Conservation (phyloP, 352 stramenopile genomes). For the Globisporangium parvum region DNA sequence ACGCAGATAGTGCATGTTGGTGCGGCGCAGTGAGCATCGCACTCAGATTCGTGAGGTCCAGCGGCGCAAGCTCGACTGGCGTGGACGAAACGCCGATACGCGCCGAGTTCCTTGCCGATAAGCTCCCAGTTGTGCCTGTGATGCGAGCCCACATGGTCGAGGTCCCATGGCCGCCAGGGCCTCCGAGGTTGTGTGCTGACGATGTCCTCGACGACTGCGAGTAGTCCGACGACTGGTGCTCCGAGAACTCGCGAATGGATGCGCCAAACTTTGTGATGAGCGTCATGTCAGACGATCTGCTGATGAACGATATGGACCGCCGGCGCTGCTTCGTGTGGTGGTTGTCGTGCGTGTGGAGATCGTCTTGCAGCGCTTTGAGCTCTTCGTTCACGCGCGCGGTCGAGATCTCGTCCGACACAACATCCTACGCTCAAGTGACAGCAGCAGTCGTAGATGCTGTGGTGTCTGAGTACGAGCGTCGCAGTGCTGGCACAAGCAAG, state of each 20-base stretch:
- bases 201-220: conserved; percentile 10
- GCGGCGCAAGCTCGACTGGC: conserved; percentile 1
- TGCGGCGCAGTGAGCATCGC: background rate
- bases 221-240: conserved; percentile 4
- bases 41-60: conserved; percentile 11
- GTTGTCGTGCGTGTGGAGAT: background rate
- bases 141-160: conserved; percentile 12
- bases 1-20: background rate
- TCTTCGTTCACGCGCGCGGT: conserved; percentile 13
- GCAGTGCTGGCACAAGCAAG: too few relatives aligned
- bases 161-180: background rate
- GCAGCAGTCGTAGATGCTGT: background rate
- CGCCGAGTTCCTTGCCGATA: background rate
- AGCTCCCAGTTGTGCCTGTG: background rate
- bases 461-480: background rate
- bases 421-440: conserved; percentile 3
- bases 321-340: conserved; percentile 1
- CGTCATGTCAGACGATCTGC: conserved; percentile 4
- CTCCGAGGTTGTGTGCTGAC: background rate
- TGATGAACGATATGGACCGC: background rate
- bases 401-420: conserved; percentile 7
- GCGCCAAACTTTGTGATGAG: conserved; percentile 9
- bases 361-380: conserved; percentile 9
- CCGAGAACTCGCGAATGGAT: conserved; percentile 11
- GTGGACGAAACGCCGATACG: background rate